Evolutionary conservation across 352 stramenopile genomes (phyloP).

Genomic region (Phytopythium vexans): DNA sequence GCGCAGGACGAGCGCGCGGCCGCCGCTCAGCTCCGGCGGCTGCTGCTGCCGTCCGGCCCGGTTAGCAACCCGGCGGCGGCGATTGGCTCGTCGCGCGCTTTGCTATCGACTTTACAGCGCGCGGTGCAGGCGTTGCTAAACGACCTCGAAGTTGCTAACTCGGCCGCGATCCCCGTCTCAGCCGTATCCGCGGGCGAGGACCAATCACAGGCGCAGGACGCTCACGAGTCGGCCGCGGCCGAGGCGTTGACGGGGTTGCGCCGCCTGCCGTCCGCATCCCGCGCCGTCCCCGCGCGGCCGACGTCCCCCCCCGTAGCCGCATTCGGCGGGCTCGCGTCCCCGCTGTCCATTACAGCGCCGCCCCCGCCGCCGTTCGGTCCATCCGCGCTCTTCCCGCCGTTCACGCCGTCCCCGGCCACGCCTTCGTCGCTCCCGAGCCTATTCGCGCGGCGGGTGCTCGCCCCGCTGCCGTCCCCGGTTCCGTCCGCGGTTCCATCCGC

Average conservation of each 20-base stretch:
- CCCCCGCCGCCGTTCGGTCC: slow-evolving; percentile 30
- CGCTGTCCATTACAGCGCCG: slow-evolving; percentile 48
- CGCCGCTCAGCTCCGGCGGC: slow-evolving; percentile 27
- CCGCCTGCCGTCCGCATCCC: not conserved
- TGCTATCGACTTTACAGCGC: slow-evolving; percentile 45
- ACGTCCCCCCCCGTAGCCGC: not conserved
- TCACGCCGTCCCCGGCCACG: slow-evolving; percentile 17
- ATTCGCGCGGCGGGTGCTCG: slow-evolving; percentile 39
- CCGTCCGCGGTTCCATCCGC: slow-evolving; percentile 1
- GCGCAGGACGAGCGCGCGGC: slow-evolving; percentile 35
- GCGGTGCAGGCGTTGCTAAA: slow-evolving; percentile 30
- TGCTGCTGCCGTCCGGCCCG: slow-evolving; percentile 12
- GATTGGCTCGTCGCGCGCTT: not conserved
- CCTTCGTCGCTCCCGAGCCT: slow-evolving; percentile 46
- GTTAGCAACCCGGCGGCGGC: too few species aligned
- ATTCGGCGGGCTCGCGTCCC: slow-evolving; percentile 6
- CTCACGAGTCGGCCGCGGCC: slow-evolving; percentile 61
- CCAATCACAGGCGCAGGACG: slow-evolving; percentile 10
- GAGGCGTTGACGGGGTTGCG: slow-evolving; percentile 73
- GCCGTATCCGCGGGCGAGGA: too few species aligned
- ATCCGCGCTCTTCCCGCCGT: slow-evolving; percentile 28
- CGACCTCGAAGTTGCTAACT: not conserved
- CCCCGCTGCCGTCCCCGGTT: slow-evolving; percentile 30
- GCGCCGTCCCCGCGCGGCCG: too few species aligned
- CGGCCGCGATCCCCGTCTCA: not conserved